A percentile compares a stretch with the other conserved stretches of the same genome.
Evolutionary conservation across 805 yeast genomes (phyloP).

Genomic region (Brettanomyces sp.): DNA sequence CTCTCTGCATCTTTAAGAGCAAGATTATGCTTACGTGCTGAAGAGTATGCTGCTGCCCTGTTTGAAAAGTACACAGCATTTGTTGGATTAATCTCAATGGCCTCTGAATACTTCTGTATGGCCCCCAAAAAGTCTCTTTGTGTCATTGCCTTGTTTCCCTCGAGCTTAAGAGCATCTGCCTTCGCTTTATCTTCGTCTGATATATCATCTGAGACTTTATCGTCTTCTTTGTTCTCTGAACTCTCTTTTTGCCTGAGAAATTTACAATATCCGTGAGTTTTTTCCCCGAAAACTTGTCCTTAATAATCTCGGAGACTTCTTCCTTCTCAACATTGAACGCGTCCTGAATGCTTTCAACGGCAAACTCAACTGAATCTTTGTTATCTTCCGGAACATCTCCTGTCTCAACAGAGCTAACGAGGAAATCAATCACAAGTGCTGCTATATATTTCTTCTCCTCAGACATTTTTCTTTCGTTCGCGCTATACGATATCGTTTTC

Average conservation of each 20-base stretch:
- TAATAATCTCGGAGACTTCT: conserved; percentile 25
- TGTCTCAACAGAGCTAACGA: conserved; percentile 46
- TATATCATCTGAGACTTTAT: conserved; percentile 32
- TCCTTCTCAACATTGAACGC: conserved; percentile 62
- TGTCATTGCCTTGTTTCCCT: conserved; percentile 89
- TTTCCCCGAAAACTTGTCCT: conserved; percentile 38
- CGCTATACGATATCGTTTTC: not conserved
- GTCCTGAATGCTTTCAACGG: conserved; percentile 85
- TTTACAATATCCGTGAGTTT: conserved; percentile 36
- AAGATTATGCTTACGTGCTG: conserved; percentile 58
- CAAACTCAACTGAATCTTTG: conserved; percentile 84
- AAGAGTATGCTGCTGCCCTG: conserved; percentile 94
- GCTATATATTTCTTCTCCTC: conserved; percentile 50
- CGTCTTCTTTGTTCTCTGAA: conserved; percentile 27
- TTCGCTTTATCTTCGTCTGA: conserved; percentile 40
- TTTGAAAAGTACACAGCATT: conserved; percentile 85
- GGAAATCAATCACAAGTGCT: conserved; percentile 62
- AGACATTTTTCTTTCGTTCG: not conserved
- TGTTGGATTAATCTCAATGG: conserved; percentile 56
- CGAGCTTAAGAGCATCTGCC: conserved; percentile 79
- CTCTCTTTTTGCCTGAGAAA: conserved; percentile 7
- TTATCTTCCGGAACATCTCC: conserved; percentile 70
- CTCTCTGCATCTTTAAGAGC: conserved; percentile 79
- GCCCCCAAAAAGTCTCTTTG: conserved; percentile 62
- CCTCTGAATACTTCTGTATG: conserved; percentile 68